Base-by-base conservation (phyloP, 2,329 filamentous ascomycete species). In the Fusarium sp. region DNA sequence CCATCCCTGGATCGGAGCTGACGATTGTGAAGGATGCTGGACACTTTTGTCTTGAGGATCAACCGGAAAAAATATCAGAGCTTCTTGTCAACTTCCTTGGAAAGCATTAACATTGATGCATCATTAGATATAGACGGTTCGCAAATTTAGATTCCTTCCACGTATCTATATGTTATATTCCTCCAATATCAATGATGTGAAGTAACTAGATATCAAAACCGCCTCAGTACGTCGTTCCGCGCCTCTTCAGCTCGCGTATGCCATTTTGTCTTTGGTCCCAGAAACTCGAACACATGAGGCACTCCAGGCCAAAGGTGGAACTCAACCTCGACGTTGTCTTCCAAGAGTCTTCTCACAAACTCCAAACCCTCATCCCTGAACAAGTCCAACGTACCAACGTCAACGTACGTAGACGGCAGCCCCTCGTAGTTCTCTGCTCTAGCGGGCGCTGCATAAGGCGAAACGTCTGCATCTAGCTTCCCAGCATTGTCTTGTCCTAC, bases 11-110 rank as follows among this genome's bases (percentile, higher is more conserved):
- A 1, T 77, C 75, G 1, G 41, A 72, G 6, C 56, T 79, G 17
- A 57, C 53, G 2, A 53, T 78, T 19, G 17, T 78, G 13, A 58
- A 78, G 8, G 56, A 74, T 22, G 71, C 70, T 25, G 73, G 75
- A 0, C 75, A 77, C 33, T 79, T 78, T 25, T 75, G 74, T 10
- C 68, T 32, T 3, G 75, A 77, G 46, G 76, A 78, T 59, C 71
- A 77, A 37, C 71, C 71, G 6, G 67, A 59, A 11, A 64, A 33
- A 13, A 72, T 71, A 25, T 60, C 65, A 0, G 60, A 62, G 39
- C 41, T 73, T 1, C 25, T 73, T 4, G 4, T 62, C 1, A 25
- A 25, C 1, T 73, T 73, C 27, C 13, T 72, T 9, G 40, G 4
- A 8, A 49, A 62, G n/a, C 11, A 54, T 33, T 55, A 14, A 47